Evolutionary conservation across 2,329 filamentous ascomycete species (phyloP).

Genomic region (Curvularia eragrostidis): DNA sequence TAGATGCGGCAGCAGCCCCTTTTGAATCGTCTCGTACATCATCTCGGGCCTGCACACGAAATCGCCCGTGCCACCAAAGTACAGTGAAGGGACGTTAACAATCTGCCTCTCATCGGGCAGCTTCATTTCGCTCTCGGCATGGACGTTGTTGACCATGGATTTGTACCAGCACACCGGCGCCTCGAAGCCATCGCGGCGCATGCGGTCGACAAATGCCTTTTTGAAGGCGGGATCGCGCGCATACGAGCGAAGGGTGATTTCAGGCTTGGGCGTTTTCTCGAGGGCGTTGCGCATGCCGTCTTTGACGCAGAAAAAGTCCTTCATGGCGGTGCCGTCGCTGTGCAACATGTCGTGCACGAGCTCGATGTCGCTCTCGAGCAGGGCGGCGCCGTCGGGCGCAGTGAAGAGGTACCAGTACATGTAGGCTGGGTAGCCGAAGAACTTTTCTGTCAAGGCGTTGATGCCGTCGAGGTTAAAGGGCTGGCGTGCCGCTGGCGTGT

Average conservation of each 20-base stretch:
- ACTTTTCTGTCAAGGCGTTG: conserved; percentile 42
- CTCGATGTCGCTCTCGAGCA: conserved; percentile 52
- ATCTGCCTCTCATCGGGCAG: conserved; percentile 26
- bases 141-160: conserved; percentile 30
- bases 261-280: conserved; percentile 6
- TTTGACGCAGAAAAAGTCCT: conserved; percentile 47
- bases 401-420: conserved; percentile 59
- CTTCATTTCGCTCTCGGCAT: conserved; percentile 37
- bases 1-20: conserved; percentile 41
- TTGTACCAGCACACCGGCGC: conserved; percentile 51
- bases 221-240: conserved; percentile 42
- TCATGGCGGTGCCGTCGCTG: conserved; percentile 43
- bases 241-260: conserved; percentile 40
- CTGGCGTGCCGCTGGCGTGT: conserved; percentile 41
- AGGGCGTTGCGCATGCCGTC: conserved; percentile 47
- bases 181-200: conserved; percentile 45
- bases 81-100: conserved; percentile 50
- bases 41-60: conserved; percentile 44
- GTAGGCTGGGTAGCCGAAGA: conserved; percentile 49
- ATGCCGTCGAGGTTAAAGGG: conserved; percentile 49
- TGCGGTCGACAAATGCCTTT: conserved; percentile 45
- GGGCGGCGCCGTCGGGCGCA: conserved; percentile 46
- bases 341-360: conserved; percentile 48
- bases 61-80: conserved; percentile 45
- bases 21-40: conserved; percentile 36